phyloP scores from a whole-genome alignment of 495 filamentous ascomycete genomes.

The Bacidia rubella region DNA sequence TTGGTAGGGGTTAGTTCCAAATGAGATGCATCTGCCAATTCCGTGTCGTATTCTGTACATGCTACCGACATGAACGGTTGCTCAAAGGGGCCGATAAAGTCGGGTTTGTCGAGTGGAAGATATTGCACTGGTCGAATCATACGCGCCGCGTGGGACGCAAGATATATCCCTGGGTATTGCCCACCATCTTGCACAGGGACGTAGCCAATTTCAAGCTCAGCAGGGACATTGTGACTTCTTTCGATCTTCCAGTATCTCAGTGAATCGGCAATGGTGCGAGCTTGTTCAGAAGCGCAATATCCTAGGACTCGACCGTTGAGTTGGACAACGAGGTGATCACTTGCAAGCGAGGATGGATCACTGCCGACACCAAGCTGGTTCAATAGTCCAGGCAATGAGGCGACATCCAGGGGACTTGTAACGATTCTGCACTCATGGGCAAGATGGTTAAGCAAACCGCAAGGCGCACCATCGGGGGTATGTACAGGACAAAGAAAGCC shows the following conservation, averaged over 20 bases:
- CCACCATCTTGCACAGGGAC: slow-evolving; percentile 75
- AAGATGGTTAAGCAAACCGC: slow-evolving; percentile 88
- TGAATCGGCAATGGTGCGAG: slow-evolving; percentile 63
- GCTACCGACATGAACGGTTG: slow-evolving; percentile 98
- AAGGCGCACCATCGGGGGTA: slow-evolving; percentile 90
- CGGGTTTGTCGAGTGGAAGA: slow-evolving; percentile 66
- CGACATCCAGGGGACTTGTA: slow-evolving; percentile 55
- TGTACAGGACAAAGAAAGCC: slow-evolving; percentile 95
- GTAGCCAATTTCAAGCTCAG: slow-evolving; percentile 80
- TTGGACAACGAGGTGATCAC: slow-evolving; percentile 75
- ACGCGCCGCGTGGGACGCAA: slow-evolving; percentile 69
- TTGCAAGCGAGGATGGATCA: slow-evolving; percentile 56
- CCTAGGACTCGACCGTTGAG: slow-evolving; percentile 82
- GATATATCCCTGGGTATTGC: slow-evolving; percentile 90
- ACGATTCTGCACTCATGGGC: slow-evolving; percentile 88
- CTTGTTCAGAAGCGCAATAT: slow-evolving; percentile 74
- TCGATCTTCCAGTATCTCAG: slow-evolving; percentile 93
- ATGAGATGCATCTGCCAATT: slow-evolving; percentile 77
- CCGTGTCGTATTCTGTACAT: slow-evolving; percentile 67
- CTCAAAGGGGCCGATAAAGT: slow-evolving; percentile 84
- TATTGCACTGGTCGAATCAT: slow-evolving; percentile 92
- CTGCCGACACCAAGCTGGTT: slow-evolving; percentile 63
- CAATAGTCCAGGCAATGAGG: slow-evolving; percentile 55
- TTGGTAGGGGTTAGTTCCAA: slow-evolving; percentile 93
- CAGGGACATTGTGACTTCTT: slow-evolving; percentile 68